phyloP scores from a whole-genome alignment of 495 filamentous ascomycete species.

The Daldinia concentrica region DNA sequence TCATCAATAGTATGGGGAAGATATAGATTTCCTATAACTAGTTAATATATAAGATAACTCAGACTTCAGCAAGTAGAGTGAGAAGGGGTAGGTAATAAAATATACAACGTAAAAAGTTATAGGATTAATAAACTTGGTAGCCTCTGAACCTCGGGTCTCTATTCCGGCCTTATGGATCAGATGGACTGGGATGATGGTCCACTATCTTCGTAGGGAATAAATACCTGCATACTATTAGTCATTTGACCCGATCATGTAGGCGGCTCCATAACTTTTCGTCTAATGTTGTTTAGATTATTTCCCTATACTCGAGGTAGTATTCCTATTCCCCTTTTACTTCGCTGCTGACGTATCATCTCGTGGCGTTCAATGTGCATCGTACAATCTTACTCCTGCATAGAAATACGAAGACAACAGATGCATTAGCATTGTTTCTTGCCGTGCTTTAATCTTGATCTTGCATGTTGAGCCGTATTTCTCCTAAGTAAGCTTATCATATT shows the following conservation, averaged over 20 bases:
- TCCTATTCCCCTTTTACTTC: slow-evolving; percentile 10
- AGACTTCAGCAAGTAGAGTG: background rate
- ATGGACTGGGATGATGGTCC: background rate
- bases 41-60: background rate
- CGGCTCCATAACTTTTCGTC: slow-evolving; percentile 6
- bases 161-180: slow-evolving; percentile 4
- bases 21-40: no score
- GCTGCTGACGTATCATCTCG: background rate
- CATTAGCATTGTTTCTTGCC: background rate
- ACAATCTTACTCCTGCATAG: slow-evolving; percentile 1
- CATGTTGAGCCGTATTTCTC: background rate
- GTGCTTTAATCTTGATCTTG: slow-evolving; percentile 8
- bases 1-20: no score
- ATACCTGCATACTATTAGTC: slow-evolving; percentile 11
- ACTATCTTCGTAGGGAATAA: slow-evolving; percentile 1
- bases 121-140: background rate
- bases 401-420: slow-evolving; percentile 1
- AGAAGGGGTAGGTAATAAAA: background rate
- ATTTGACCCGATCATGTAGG: slow-evolving; percentile 8
- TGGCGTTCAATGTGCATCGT: background rate
- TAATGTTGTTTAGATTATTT: slow-evolving; percentile 3
- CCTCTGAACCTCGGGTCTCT: slow-evolving; percentile 4
- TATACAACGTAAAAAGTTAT: background rate
- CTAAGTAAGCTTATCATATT: background rate
- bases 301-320: slow-evolving; percentile 3